These are phyloP conservation scores for Exophiala mesophila DNA, from an alignment of 2,329 filamentous ascomycete genomes.

Conservation along the genomic window DNA sequence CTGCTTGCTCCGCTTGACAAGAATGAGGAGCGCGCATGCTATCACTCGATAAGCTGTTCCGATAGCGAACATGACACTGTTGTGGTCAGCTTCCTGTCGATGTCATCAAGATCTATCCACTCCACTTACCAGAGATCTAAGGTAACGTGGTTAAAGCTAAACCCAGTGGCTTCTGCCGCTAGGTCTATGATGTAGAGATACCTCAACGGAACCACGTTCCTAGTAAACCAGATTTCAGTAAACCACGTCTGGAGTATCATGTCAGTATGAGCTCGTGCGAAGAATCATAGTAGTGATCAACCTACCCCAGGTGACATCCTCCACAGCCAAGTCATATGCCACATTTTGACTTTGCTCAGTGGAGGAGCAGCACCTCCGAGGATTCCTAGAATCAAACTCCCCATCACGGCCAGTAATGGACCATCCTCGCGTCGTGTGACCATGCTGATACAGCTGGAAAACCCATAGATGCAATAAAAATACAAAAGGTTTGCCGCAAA, in stretches of 20 bases:
- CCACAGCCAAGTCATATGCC: conserved; percentile 3
- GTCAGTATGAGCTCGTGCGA: neutral
- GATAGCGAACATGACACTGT: neutral
- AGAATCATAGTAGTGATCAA: neutral
- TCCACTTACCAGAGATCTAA: neutral
- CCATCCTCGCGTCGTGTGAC: conserved; percentile 1
- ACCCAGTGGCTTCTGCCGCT: conserved; percentile 1
- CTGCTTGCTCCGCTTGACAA: conserved; percentile 3
- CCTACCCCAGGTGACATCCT: conserved; percentile 2
- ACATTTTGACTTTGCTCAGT: conserved; percentile 2
- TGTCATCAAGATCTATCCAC: neutral
- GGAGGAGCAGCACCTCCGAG: conserved; percentile 2
- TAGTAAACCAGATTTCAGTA: conserved; percentile 1
- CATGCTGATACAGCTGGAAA: conserved; percentile 4
- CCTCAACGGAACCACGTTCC: neutral
- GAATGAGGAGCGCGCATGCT: conserved; percentile 1
- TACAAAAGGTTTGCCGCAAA: conserved; percentile 3
- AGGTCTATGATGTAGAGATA: neutral
- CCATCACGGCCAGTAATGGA: conserved; percentile 1
- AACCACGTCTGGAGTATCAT: neutral
- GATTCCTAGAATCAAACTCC: conserved; percentile 1
- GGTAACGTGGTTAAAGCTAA: neutral
- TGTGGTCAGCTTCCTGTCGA: neutral
- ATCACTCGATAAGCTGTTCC: conserved; percentile 1
- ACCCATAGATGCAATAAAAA: conserved; percentile 3